Percentiles rank a stretch among this genome's conserved stretches.
These are phyloP conservation scores for Lanzia echinophila DNA, from an alignment of 2,329 filamentous ascomycete species.

Conservation along the genomic window DNA sequence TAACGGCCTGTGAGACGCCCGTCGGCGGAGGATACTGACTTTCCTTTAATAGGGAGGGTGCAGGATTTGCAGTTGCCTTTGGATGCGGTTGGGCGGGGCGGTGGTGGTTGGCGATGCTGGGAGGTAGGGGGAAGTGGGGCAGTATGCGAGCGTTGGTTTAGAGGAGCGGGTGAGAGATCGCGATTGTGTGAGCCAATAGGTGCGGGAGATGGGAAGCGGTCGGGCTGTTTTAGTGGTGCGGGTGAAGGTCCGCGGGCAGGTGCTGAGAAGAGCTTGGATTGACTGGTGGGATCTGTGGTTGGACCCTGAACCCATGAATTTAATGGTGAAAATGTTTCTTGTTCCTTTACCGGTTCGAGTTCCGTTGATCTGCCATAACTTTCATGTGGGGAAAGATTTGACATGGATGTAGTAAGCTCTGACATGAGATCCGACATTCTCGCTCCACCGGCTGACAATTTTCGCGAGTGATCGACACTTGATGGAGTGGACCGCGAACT, in stretches of 20 bases:
- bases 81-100: conserved; percentile 19
- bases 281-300: conserved; percentile 41
- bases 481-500: conserved; percentile 56
- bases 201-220: not conserved
- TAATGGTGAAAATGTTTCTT: conserved; percentile 6
- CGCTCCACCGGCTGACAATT: conserved; percentile 32
- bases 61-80: conserved; percentile 78
- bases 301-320: conserved; percentile 23
- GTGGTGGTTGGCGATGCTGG: not conserved
- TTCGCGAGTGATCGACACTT: conserved; percentile 26
- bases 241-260: not conserved
- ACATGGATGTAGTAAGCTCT: conserved; percentile 48
- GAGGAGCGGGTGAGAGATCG: not conserved
- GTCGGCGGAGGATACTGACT: conserved; percentile 89
- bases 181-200: not conserved
- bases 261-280: conserved; percentile 35
- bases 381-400: not conserved
- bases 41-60: conserved; percentile 69
- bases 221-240: not conserved
- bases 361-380: not conserved
- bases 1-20: conserved; percentile 88
- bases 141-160: conserved; percentile 9
- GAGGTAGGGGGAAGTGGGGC: conserved; percentile 6
- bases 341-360: conserved; percentile 3
- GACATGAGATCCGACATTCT: conserved; percentile 49